Base-by-base conservation (phyloP, 1,284 basidiomycete genomes). In the Vanrija sp. region DNA sequence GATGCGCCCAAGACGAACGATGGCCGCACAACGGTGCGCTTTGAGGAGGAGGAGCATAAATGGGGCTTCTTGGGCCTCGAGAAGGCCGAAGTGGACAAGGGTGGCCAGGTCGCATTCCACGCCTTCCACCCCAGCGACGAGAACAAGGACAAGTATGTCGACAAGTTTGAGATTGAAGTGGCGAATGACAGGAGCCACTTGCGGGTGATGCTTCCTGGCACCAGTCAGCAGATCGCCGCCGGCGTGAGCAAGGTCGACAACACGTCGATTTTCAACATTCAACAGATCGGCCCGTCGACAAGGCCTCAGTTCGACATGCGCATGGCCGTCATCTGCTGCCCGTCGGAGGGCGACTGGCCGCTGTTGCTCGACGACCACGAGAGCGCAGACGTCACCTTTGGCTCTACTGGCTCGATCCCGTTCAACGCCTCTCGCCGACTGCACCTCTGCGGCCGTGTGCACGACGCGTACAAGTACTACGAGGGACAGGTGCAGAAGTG, bases 311-410 rank as follows among this genome's bases (percentile, higher is more conserved):
- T 66, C 49, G 71, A 76, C 51, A 64, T 72, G 61, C 63, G 74
- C 25, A 62, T 77, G 54, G 71, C 63, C n/a, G 62, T 74, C 34
- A 61, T 76, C 3, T 77, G 76, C 56, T 77, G 76, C 58, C 66
- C 66, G 16, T 63, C 63, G 5, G 65, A 68, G 49, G 69, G 70
- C 4, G 69, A 72, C 40, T 78, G 76, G 76, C 76, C 76, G 28
- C 62, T 78, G 38, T 55, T 75, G 10, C 60, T 69, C 16, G 76
- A 78, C 53, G 76, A 78, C 58, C 69, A 65, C 58, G 73, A 74
- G 60, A 61, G 65, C 2, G 67, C 74, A 12, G 73, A 76, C 56
- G 64, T 72, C n/a, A 62, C 65, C 16, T 76, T 72, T 53, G 73
- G 73, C 16, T 58, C 55, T 7, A 71, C 69, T 19, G 70, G 69